Conservation (phyloP, 495 filamentous ascomycete species). For the Talaromyces nanjingensis region DNA sequence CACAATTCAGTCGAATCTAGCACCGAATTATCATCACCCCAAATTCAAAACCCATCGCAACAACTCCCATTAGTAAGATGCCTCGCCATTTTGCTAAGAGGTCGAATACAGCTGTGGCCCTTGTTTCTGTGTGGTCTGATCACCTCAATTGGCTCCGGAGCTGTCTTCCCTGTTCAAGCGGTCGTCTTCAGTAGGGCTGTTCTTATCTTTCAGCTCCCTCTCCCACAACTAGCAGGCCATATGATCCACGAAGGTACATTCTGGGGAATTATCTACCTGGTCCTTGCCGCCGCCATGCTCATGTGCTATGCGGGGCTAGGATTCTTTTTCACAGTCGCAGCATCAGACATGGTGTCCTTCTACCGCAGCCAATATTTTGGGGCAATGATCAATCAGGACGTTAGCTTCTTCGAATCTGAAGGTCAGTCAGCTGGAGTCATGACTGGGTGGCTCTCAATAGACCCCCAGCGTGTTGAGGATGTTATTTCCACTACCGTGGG, state of each 20-base stretch:
- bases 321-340: conserved; percentile 33
- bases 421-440: conserved; percentile 43
- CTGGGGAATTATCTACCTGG: conserved; percentile 62
- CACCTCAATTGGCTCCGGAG: conserved; percentile 27
- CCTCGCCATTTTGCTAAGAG: neutral
- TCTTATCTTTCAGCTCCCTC: conserved; percentile 27
- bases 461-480: conserved; percentile 57
- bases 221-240: conserved; percentile 14
- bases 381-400: conserved; percentile 47
- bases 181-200: conserved; percentile 29
- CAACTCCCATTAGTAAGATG: neutral
- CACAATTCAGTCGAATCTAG: too few relatives aligned
- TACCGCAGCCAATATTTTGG: conserved; percentile 56
- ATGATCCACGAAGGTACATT: conserved; percentile 39
- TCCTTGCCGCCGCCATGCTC: conserved; percentile 44
- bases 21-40: too few relatives aligned
- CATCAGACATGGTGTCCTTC: conserved; percentile 34
- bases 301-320: conserved; percentile 48
- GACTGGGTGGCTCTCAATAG: conserved; percentile 45
- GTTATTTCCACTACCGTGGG: conserved; percentile 41
- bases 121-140: neutral
- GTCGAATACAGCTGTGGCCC: neutral
- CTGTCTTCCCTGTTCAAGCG: conserved; percentile 26
- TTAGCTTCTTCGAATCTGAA: conserved; percentile 50
- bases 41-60: neutral